A percentile compares a stretch with the other conserved stretches of the same genome.
Evolutionary conservation across 306 rosid genomes (phyloP).

Genomic region (Ceratonia siliqua): DNA sequence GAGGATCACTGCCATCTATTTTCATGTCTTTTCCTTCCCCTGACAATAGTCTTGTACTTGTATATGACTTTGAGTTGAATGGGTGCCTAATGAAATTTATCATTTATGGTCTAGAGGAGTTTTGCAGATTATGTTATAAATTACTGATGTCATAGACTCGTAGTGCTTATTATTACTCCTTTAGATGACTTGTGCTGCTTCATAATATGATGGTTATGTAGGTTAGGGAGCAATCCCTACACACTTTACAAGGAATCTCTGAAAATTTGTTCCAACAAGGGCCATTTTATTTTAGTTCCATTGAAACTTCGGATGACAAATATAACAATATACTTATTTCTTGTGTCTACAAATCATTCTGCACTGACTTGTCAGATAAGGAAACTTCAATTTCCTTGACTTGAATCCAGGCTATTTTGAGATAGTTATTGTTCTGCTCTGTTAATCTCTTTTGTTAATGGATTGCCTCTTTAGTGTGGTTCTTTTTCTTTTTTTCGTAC

Average conservation of each 20-base stretch:
- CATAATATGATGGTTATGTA: not conserved
- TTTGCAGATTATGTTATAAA: not conserved
- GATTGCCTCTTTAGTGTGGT: not conserved
- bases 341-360: not conserved
- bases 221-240: not conserved
- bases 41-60: not conserved
- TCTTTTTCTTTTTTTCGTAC: not conserved
- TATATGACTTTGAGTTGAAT: conserved; percentile 23
- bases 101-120: not conserved
- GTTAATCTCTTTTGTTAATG: not conserved
- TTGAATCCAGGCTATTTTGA: not conserved
- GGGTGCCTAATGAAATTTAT: not conserved
- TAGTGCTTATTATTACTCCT: not conserved
- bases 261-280: not conserved
- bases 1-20: conserved; percentile 7
- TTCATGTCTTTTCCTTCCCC: not conserved
- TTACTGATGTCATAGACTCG: not conserved
- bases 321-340: not conserved
- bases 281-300: not conserved
- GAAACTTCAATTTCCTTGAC: not conserved
- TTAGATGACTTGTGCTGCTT: not conserved
- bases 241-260: not conserved
- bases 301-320: not conserved
- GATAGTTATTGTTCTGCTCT: not conserved
- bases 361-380: not conserved